These are phyloP conservation scores for Curvularia eragrostidis DNA, from an alignment of 2,329 filamentous ascomycete genomes.

Conservation along the genomic window DNA sequence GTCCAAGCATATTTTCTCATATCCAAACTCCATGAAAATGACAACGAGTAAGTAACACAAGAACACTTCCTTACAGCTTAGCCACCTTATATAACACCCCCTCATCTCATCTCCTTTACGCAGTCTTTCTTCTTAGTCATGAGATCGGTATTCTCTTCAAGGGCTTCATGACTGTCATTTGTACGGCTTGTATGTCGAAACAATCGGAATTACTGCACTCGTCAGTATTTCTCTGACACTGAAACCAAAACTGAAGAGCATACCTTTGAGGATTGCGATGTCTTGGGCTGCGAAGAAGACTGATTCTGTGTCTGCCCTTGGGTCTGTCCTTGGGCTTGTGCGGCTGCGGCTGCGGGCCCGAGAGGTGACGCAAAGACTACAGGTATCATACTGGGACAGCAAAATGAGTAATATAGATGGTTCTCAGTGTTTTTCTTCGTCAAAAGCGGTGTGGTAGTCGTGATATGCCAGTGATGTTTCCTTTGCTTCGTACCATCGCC, in stretches of 20 bases:
- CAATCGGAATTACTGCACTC: not conserved
- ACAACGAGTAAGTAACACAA: too few relatives aligned
- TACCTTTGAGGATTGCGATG: slow-evolving; percentile 4
- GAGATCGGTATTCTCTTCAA: not conserved
- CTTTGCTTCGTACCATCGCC: not conserved
- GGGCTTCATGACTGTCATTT: not conserved
- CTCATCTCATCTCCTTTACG: not conserved
- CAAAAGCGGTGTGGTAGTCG: not conserved
- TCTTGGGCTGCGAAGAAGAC: not conserved
- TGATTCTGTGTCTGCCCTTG: not conserved
- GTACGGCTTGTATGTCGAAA: not conserved
- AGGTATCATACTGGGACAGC: not conserved
- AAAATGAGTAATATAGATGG: not conserved
- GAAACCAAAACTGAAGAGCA: not conserved
- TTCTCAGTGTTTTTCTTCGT: not conserved
- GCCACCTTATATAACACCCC: not conserved
- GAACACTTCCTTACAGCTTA: too few relatives aligned
- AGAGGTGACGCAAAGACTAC: not conserved
- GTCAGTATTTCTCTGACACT: not conserved
- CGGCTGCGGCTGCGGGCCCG: slow-evolving; percentile 1
- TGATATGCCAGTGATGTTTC: not conserved
- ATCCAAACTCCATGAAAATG: not conserved
- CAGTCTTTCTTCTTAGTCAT: not conserved
- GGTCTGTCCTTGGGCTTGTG: not conserved
- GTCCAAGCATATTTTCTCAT: not conserved